Evolutionary conservation across 2,329 filamentous ascomycete species (phyloP), one percentile per base, ranked within the genome.

Genomic region (Trichoderma atrobrunneum): DNA sequence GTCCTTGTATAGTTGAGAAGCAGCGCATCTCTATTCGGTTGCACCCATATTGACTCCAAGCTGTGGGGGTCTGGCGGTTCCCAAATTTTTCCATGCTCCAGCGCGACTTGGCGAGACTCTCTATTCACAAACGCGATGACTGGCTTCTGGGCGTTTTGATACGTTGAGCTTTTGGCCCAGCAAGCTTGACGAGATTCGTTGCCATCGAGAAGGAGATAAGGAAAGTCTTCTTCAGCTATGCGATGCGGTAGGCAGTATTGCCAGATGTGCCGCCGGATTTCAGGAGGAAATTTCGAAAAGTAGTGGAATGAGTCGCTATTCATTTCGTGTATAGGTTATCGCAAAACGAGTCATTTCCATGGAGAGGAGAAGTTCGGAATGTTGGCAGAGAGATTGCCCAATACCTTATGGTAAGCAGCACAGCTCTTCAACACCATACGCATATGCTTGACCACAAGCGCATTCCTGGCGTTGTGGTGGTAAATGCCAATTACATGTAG

Each of bases 131-230:
- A 14, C 11, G 57, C 18, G 30, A 60, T 60, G 57, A 11, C 18
- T 3, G 68, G 68, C 56, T 16, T 39, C 68, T 57, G 36, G 43
- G 68, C 26, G 59, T 71, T 71, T 64, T 71, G 43, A 43, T 54
- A 16, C 7, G 68, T 71, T 63, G 36, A 51, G 24, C 6, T 12
- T 3, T 36, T 14, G 8, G 68, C 60, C 68, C 36, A 51, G 68
- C 68, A 65, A 8, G 68, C 68, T 64, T 71, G 68, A 63, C 68
- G 60, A 71, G 59, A 71, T 54, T 71, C 39, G 1, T 43, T 54
- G 60, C 60, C 68, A 63, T 71, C 68, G 60, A 65, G 68, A 30
- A 65, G 68, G 36, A 56, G 5, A 18, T 56, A 21, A 10, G 68
- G 36, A 3, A 34, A 7, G 30, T 71, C 60, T 57, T 66, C 69